Evolutionary conservation across 202 grass and related monocot genomes (phyloP), one percentile per base, ranked within the genome.

Genomic region (Digitaria exilis): DNA sequence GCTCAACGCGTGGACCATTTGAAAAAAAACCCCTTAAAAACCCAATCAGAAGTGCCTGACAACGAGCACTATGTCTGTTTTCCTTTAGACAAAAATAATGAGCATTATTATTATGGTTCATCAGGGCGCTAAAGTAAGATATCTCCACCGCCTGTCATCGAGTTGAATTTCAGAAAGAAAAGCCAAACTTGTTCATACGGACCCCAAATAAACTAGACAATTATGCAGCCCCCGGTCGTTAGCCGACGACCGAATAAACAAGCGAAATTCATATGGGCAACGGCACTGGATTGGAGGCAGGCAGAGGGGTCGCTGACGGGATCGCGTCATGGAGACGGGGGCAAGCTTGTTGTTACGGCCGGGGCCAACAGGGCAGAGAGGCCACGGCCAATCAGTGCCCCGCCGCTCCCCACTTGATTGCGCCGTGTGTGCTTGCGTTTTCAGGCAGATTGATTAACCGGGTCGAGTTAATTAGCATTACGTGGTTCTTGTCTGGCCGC

Each of bases 41-140:
- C 35, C 17, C 37, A 45, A 13, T 15, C 21, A 56, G 3, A 56
- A 37, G 45, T 56, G 56, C 9, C 29, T 21, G 19, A 69, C 12
- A 56, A 4, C 7, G 9, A 54, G 77, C 63, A 55, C 18, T 54
- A 55, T 18, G 24, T 45, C 55, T 74, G 30, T 72, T 10, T 51
- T 11, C 0, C 16, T 16, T 24, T 39, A 1, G 19, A 26, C 73
- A 58, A 42, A 54, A 76, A 35, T 58, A 84, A 75, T 43, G 60
- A 39, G 68, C 67, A 88, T 39, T 39, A 88, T 39, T 39, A 88
- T 78, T 84, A 88, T 88, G 76, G 67, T 19, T 42, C 56, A 14
- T 82, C 78, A 75, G 3, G 66, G 26, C 3, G 10, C 42, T 87
- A 56, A 83, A 70, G 43, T 79, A 86, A 83, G 68, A 80, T 90